phyloP scores from a whole-genome alignment of 371 early-diverging fungal species.

The Haplosporangium sp. region DNA sequence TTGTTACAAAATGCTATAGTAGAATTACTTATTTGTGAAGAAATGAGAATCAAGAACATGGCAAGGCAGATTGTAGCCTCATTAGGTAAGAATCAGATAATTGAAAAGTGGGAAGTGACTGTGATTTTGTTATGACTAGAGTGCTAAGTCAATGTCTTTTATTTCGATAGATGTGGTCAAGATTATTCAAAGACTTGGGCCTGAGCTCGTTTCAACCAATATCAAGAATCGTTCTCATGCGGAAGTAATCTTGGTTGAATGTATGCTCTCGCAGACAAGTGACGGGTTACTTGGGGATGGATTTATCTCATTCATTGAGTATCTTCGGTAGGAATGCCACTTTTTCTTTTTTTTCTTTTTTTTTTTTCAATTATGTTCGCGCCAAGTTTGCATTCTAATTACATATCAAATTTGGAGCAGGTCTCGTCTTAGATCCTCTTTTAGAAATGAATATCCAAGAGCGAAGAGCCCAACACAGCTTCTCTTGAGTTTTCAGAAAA shows the following conservation, averaged over 20 bases:
- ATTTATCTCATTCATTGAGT: conserved; percentile 20
- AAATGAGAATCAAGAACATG: conserved; percentile 16
- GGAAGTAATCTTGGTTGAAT: conserved; percentile 19
- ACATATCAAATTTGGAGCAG: neutral
- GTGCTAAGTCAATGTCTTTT: neutral
- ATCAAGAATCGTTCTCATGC: conserved; percentile 6
- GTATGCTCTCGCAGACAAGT: conserved; percentile 21
- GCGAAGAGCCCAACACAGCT: conserved; percentile 26
- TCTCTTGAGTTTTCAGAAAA: neutral
- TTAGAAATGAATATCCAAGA: neutral
- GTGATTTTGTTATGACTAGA: too few species aligned
- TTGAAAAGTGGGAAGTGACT: too few species aligned
- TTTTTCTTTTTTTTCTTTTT: neutral
- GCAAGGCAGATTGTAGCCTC: conserved; percentile 24
- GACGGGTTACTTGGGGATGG: conserved; percentile 22
- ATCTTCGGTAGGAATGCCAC: conserved; percentile 17
- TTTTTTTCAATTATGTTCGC: neutral
- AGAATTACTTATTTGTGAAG: conserved; percentile 1
- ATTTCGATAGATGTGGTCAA: conserved; percentile 12
- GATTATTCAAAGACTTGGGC: conserved; percentile 8
- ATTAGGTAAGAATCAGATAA: conserved; percentile 6
- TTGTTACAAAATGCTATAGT: conserved; percentile 15
- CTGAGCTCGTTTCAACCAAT: neutral
- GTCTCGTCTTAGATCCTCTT: neutral
- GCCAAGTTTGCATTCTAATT: neutral